phyloP scores from a whole-genome alignment of 352 stramenopile genomes.

The Globisporangium nodosum region DNA sequence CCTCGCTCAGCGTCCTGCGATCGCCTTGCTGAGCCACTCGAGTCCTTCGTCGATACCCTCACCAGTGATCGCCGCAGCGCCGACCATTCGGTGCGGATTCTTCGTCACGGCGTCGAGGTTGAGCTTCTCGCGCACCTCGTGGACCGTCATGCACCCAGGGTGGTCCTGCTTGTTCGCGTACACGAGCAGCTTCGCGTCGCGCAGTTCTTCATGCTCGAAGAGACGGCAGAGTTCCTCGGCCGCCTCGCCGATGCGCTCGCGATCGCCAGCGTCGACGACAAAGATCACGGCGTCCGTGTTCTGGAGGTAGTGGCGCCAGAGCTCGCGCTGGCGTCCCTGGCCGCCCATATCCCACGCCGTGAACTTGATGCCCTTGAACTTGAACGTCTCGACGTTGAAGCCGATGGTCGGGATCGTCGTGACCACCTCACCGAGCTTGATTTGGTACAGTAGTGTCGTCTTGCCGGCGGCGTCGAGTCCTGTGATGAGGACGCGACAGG shows the following conservation, averaged over 20 bases:
- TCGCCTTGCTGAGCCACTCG: constrained; percentile 31
- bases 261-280: constrained; percentile 65
- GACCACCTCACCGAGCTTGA: constrained; percentile 71
- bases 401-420: constrained; percentile 78
- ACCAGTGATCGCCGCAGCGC: constrained; percentile 23
- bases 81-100: constrained; percentile 26
- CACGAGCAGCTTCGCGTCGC: constrained; percentile 29
- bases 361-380: constrained; percentile 69
- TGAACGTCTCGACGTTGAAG: constrained; percentile 84
- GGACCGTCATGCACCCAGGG: constrained; percentile 18
- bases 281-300: constrained; percentile 81
- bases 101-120: constrained; percentile 25
- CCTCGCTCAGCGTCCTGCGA: constrained; percentile 8
- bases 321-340: constrained; percentile 26
- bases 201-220: constrained; percentile 34
- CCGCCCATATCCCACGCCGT: constrained; percentile 85
- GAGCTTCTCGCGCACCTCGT: constrained; percentile 25
- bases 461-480: constrained; percentile 39
- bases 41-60: constrained; percentile 37
- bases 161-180: constrained; percentile 45
- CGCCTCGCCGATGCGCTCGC: constrained; percentile 43
- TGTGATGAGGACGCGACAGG: constrained; percentile 82
- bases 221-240: constrained; percentile 30
- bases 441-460: constrained; percentile 88
- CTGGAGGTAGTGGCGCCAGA: constrained; percentile 72